Percentiles rank a stretch among this genome's conserved stretches.
These are phyloP conservation scores for Sicyos edulis DNA, from an alignment of 306 rosid species.

Conservation along the genomic window DNA sequence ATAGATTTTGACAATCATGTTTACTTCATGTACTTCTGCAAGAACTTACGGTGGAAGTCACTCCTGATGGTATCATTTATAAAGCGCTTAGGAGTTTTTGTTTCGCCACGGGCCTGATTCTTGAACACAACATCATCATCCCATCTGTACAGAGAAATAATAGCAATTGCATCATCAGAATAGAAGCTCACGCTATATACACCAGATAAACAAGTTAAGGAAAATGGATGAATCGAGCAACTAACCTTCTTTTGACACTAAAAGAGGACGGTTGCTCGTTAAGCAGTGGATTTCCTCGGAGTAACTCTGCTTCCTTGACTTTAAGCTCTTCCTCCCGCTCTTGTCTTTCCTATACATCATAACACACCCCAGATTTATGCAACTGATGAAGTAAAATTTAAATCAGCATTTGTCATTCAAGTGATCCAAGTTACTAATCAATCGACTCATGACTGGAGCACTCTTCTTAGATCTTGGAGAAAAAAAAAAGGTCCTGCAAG, in stretches of 20 bases:
- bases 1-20: conserved; percentile 8
- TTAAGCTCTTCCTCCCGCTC: conserved; percentile 81
- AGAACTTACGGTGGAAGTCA: conserved; percentile 88
- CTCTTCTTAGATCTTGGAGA: conserved; percentile 16
- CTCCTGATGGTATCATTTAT: conserved; percentile 88
- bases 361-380: conserved; percentile 10
- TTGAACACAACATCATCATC: conserved; percentile 92
- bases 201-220: conserved; percentile 2
- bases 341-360: conserved; percentile 50
- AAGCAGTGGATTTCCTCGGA: conserved; percentile 75
- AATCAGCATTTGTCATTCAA: background rate
- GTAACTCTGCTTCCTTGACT: conserved; percentile 78
- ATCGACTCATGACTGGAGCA: background rate
- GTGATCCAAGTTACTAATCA: background rate
- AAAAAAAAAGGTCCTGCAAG: background rate
- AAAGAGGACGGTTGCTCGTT: conserved; percentile 57
- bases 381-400: background rate
- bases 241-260: conserved; percentile 75
- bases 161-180: background rate
- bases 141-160: conserved; percentile 40
- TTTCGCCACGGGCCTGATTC: conserved; percentile 90
- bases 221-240: background rate
- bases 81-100: conserved; percentile 78
- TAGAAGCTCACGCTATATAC: too few relatives aligned
- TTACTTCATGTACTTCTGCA: conserved; percentile 88